Conservation (phyloP, 2,329 filamentous ascomycete species). For the Botrytis medusae region DNA sequence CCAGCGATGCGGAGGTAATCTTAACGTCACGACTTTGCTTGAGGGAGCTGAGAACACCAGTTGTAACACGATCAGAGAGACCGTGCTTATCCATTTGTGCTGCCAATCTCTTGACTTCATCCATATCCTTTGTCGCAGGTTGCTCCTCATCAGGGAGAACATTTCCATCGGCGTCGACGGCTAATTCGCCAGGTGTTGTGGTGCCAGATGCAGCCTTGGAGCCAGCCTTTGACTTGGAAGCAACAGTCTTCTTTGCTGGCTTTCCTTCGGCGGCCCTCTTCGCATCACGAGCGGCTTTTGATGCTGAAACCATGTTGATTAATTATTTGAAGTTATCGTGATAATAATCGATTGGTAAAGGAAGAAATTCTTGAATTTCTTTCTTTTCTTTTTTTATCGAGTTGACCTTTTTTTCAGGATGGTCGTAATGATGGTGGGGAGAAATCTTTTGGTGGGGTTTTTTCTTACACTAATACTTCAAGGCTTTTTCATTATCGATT, state of each 20-base stretch:
- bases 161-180: slow-evolving; percentile 61
- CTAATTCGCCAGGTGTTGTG: slow-evolving; percentile 69
- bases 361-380: slow-evolving; percentile 12
- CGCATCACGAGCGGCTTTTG: slow-evolving; percentile 70
- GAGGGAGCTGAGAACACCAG: slow-evolving; percentile 88
- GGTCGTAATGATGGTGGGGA: slow-evolving; percentile 20
- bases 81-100: slow-evolving; percentile 96
- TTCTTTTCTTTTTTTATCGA: slow-evolving; percentile 9
- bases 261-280: slow-evolving; percentile 73
- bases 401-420: slow-evolving; percentile 22
- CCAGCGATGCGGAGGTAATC: slow-evolving; percentile 87
- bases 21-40: slow-evolving; percentile 89
- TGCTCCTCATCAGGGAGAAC: slow-evolving; percentile 56
- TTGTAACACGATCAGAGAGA: slow-evolving; percentile 95
- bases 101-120: slow-evolving; percentile 81
- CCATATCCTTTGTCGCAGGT: slow-evolving; percentile 72
- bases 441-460: slow-evolving; percentile 23
- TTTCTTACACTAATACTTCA: slow-evolving; percentile 32
- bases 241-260: slow-evolving; percentile 73
- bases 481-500: slow-evolving; percentile 16
- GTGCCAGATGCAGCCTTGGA: slow-evolving; percentile 65
- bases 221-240: slow-evolving; percentile 63
- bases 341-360: slow-evolving; percentile 10
- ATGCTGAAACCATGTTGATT: slow-evolving; percentile 62
- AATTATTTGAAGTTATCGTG: slow-evolving; percentile 24